Evolutionary conservation across 768 basidiomycete genomes (phyloP), one percentile per base, ranked within the genome.

Genomic region (Leccinellum luteum): DNA sequence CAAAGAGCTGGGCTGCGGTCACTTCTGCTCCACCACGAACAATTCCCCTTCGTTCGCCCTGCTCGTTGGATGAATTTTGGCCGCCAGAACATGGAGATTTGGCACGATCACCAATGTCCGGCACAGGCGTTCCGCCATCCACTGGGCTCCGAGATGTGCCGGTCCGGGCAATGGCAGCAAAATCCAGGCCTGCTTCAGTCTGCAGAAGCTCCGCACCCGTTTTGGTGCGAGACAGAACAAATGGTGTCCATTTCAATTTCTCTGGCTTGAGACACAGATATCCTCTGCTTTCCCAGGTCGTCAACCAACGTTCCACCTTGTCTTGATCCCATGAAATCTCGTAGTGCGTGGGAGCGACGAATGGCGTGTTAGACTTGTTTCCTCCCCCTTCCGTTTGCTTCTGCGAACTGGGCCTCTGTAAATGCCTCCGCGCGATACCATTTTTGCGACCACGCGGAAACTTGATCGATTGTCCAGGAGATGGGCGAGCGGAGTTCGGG

Each of bases 191-290:
- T 19, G 50, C 32, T 35, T 64, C 62, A 41, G 54, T 32, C 48
- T 73, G 73, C 43, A 68, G 54, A 27, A 68, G 44, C 51, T 74
- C 67, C 13, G 59, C 67, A n/a, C 65, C 68, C 3, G 60, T 60
- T 60, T 69, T 71, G 44, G 70, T 73, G 52, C 82, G 76, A 6
- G 86, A 78, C 45, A 93, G 73, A 38, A 97, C 75, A 73, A 96
- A 98, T 27, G 96, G 96, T 60, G 87, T 95, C 91, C 96, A 99
- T 67, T 92, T 94, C 59, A 98, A 79, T 70, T 85, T 85, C 66
- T 96, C 93, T 1, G 94, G 87, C 62, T 82, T 84, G 56, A 92
- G 76, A 62, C 73, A 81, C 58, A 94, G 66, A 64, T 93, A 90
- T 5, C 89, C 90, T 73, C 94, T 97, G 44, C 74, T 70, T 60